phyloP scores from a whole-genome alignment of 345 rosid species.

The Physaria fendleri region DNA sequence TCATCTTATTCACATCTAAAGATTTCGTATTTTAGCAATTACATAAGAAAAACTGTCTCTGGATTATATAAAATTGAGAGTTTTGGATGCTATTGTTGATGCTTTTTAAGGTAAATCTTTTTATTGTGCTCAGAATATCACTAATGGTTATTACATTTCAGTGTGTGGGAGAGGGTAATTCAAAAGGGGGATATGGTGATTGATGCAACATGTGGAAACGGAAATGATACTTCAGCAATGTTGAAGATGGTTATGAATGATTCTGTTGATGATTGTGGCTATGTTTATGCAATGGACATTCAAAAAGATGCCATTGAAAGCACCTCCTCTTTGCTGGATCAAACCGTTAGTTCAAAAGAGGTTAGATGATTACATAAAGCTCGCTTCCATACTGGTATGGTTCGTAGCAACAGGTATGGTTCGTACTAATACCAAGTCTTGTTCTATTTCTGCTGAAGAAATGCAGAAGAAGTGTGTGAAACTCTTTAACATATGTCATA shows the following conservation, averaged over 20 bases:
- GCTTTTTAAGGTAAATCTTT: neutral
- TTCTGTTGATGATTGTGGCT: constrained; percentile 35
- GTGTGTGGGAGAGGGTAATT: constrained; percentile 73
- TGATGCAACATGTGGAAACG: constrained; percentile 93
- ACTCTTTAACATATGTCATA: constrained; percentile 68
- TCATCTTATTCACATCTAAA: too few species aligned
- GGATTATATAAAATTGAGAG: neutral
- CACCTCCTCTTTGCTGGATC: constrained; percentile 49
- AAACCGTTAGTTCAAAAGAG: constrained; percentile 44
- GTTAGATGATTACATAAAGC: constrained; percentile 33
- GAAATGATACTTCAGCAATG: constrained; percentile 73
- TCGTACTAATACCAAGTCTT: constrained; percentile 7
- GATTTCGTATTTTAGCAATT: too few species aligned
- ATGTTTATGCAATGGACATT: constrained; percentile 78
- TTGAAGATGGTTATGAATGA: constrained; percentile 62
- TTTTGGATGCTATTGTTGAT: neutral
- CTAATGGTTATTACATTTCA: constrained; percentile 24
- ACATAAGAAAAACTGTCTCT: neutral
- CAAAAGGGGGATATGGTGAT: constrained; percentile 62
- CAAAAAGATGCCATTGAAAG: constrained; percentile 57
- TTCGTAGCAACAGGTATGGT: neutral
- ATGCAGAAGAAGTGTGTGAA: constrained; percentile 61
- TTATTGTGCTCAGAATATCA: neutral
- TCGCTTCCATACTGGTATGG: neutral
- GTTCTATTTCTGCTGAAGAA: constrained; percentile 22